Evolutionary conservation across 495 filamentous ascomycete genomes (phyloP).

Genomic region (Tuber magnatum): DNA sequence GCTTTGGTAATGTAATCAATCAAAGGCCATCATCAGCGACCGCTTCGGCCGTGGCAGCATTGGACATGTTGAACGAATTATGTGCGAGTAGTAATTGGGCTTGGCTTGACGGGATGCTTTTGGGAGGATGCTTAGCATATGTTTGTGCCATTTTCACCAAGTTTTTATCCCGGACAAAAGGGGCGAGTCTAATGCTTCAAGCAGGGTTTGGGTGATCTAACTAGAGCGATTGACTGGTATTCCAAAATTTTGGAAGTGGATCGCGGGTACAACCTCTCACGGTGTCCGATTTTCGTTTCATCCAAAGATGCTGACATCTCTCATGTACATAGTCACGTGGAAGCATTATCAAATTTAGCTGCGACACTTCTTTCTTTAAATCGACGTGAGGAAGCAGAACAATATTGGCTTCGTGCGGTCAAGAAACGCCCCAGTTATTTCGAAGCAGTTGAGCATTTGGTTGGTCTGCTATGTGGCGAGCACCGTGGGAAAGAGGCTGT

Average conservation of each 20-base stretch:
- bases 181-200: constrained; percentile 16
- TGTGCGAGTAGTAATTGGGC: constrained; percentile 83
- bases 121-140: constrained; percentile 90
- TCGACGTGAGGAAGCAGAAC: constrained; percentile 73
- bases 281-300: constrained; percentile 5
- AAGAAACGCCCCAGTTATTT: constrained; percentile 81
- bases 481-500: constrained; percentile 81
- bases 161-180: not conserved
- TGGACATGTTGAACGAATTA: constrained; percentile 72
- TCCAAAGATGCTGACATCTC: constrained; percentile 38
- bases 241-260: constrained; percentile 75
- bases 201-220: constrained; percentile 67
- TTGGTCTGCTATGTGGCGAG: constrained; percentile 75
- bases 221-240: constrained; percentile 83
- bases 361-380: constrained; percentile 79
- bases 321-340: constrained; percentile 62
- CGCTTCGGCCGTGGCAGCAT: constrained; percentile 56
- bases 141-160: constrained; percentile 41
- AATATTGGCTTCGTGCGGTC: constrained; percentile 77
- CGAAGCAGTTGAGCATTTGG: constrained; percentile 92
- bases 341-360: constrained; percentile 89
- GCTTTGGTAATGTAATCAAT: constrained; percentile 18
- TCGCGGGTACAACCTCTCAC: constrained; percentile 53
- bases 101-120: constrained; percentile 92
- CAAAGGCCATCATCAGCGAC: constrained; percentile 28